Percentiles rank a stretch among this genome's conserved stretches.
These are phyloP conservation scores for Arthroderma sp. DNA, from an alignment of 2,329 filamentous ascomycete genomes.

Conservation along the genomic window DNA sequence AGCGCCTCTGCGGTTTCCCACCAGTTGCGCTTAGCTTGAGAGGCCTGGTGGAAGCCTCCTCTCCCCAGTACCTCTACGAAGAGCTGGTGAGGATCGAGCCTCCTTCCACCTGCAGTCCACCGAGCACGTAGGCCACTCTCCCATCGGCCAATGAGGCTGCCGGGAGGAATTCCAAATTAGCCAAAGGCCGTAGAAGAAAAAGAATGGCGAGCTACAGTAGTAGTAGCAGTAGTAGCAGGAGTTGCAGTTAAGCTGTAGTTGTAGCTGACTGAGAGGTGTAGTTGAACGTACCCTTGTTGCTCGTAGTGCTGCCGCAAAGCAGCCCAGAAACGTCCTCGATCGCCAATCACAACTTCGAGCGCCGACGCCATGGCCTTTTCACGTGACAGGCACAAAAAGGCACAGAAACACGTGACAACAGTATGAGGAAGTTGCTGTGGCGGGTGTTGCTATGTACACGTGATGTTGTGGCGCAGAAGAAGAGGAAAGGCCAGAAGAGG, in stretches of 20 bases:
- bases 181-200: background rate
- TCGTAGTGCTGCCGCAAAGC: background rate
- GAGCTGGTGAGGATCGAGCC: constrained; percentile 5
- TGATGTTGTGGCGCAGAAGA: too few species aligned
- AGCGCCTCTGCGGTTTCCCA: constrained; percentile 1
- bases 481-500: too few species aligned
- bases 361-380: background rate
- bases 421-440: too few species aligned
- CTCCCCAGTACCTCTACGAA: constrained; percentile 5
- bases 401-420: background rate
- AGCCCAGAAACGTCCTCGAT: constrained; percentile 2
- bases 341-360: background rate
- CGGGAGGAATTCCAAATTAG: background rate
- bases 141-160: background rate
- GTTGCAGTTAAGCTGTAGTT: too few species aligned
- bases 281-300: background rate
- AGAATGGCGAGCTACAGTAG: background rate
- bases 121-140: background rate
- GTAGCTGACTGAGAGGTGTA: too few species aligned
- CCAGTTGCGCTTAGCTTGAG: constrained; percentile 9
- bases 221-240: too few species aligned
- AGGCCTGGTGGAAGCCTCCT: constrained; percentile 7
- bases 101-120: constrained; percentile 4
- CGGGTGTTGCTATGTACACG: too few species aligned
- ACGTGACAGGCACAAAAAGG: background rate